Base-by-base conservation (phyloP, 2,329 filamentous ascomycete genomes). In the Byssochlamys sp. region DNA sequence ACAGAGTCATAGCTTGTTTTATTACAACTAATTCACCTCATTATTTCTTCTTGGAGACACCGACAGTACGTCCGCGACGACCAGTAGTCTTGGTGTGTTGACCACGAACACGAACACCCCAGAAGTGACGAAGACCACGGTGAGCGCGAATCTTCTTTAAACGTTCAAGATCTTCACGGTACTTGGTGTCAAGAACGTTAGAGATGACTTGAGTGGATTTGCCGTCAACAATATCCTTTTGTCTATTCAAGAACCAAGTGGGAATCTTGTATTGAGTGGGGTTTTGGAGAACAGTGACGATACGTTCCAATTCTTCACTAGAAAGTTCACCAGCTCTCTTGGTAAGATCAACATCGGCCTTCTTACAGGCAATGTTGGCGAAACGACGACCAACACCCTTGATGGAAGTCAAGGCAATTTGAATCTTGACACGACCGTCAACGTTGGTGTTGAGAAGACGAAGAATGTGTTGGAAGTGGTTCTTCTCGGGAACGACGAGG, bases 21-120 rank as follows among this genome's bases (percentile, higher is more conserved):
- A n/a, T n/a, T n/a, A n/a, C n/a, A n/a, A n/a, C n/a, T n/a, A n/a
- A n/a, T n/a, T n/a, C n/a, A n/a, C n/a, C n/a, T n/a, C n/a, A n/a
- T n/a, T n/a, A n/a, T n/a, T 97, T 97, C 91, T 96, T 97, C 92
- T 99, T 99, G 85, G 90, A 96, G 78, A 99, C 94, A 96, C 94
- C 94, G 79, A 99, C 94, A 79, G 94, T 99, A 78, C 94, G 89
- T 77, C 94, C 94, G 78, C 94, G 88, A 76, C 94, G 89, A 77
- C 94, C 94, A 71, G 94, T 99, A 70, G 92, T 99, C 91, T 99
- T 99, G 83, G 91, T 95, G 87, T 99, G 92, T 85, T 99, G 92
- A 78, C 94, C 94, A 80, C 94, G 90, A 73, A 99, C 94, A 79
- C 94, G 91, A 76, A 99, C 90, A 77, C 92, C 94, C 94, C 94